These are phyloP conservation scores for Populus euphratica DNA, from an alignment of 345 rosid species.

Conservation along the genomic window DNA sequence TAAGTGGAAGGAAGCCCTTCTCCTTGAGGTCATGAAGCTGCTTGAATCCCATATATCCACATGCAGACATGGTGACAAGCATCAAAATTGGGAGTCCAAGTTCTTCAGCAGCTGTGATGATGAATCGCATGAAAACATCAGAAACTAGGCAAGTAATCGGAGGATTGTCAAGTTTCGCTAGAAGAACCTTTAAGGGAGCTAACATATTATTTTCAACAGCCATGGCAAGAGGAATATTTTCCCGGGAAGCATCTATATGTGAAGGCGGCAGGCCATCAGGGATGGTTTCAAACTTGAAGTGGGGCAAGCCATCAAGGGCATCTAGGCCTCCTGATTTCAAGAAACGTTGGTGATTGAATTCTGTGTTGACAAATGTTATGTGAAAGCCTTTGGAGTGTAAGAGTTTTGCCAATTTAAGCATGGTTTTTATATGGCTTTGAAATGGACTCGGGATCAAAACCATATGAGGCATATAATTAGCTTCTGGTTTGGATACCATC, in stretches of 20 bases:
- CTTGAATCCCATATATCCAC: background rate
- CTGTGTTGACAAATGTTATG: background rate
- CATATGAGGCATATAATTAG: background rate
- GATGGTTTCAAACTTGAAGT: background rate
- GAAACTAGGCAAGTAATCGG: slow-evolving; percentile 44
- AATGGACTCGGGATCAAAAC: background rate
- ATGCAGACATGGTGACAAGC: slow-evolving; percentile 11
- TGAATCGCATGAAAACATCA: slow-evolving; percentile 40
- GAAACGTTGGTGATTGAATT: background rate
- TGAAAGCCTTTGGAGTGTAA: background rate
- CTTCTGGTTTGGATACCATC: background rate
- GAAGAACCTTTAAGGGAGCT: slow-evolving; percentile 28
- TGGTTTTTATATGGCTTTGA: background rate
- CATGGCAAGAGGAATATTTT: slow-evolving; percentile 27
- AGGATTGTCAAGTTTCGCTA: slow-evolving; percentile 31
- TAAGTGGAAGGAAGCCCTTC: background rate
- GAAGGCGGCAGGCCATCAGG: background rate
- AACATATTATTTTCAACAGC: slow-evolving; percentile 25
- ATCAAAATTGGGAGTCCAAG: slow-evolving; percentile 34
- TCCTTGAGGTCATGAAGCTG: background rate
- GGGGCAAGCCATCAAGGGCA: background rate
- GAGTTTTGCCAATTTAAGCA: background rate
- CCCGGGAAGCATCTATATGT: slow-evolving; percentile 34
- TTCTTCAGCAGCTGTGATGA: slow-evolving; percentile 37
- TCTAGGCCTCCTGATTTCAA: background rate